Conservation (phyloP, 1,284 basidiomycete genomes). For the Farysia itapuensis region DNA sequence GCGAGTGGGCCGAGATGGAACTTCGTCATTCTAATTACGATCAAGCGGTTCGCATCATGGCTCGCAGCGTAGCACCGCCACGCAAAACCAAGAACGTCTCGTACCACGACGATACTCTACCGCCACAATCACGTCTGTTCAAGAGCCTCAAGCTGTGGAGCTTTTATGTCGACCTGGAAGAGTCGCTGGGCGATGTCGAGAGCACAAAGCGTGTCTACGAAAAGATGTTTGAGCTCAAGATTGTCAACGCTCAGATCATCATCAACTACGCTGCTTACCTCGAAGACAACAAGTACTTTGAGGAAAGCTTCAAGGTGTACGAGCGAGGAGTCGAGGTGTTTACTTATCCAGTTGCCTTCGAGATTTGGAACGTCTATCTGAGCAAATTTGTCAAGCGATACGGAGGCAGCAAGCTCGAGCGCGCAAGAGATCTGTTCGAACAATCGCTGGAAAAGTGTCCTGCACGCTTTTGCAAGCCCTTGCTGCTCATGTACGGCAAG, state of each 20-base stretch:
- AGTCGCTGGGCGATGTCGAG: slow-evolving; percentile 91
- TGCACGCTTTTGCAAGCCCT: slow-evolving; percentile 86
- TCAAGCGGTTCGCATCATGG: slow-evolving; percentile 90
- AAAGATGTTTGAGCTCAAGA: slow-evolving; percentile 92
- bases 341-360: slow-evolving; percentile 96
- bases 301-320: slow-evolving; percentile 98
- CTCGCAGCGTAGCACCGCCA: slow-evolving; percentile 79
- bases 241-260: slow-evolving; percentile 92
- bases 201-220: slow-evolving; percentile 91
- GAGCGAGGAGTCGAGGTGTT: slow-evolving; percentile 96
- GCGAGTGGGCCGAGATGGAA: slow-evolving; percentile 99
- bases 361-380: slow-evolving; percentile 98
- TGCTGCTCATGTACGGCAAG: slow-evolving; percentile 93
- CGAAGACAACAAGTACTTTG: slow-evolving; percentile 96
- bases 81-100: slow-evolving; percentile 81
- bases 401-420: slow-evolving; percentile 88
- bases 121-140: slow-evolving; percentile 87
- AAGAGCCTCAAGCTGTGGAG: slow-evolving; percentile 99
- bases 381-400: slow-evolving; percentile 97
- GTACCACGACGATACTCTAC: slow-evolving; percentile 90
- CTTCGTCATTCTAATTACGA: slow-evolving; percentile 94
- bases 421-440: slow-evolving; percentile 93
- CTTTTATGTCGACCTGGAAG: slow-evolving; percentile 95
- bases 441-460: slow-evolving; percentile 97
- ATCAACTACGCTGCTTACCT: slow-evolving; percentile 96